Evolutionary conservation across 257 asterid species (phyloP), one percentile per base, ranked within the genome.

Genomic region (Cruciata laevipes): DNA sequence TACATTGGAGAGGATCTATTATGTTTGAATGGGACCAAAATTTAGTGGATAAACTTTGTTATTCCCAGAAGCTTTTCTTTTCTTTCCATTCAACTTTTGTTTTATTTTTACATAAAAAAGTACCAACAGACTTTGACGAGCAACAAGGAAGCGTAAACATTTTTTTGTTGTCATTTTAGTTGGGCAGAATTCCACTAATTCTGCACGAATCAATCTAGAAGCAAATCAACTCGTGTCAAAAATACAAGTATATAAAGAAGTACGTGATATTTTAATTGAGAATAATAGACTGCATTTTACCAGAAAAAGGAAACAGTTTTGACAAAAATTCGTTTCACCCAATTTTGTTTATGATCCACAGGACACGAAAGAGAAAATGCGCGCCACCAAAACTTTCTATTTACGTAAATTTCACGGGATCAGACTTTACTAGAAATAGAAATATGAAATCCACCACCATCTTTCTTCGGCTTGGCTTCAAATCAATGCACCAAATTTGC

Each of bases 111-210:
- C 14, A 58, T 12, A 3, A 11, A 25, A 58, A 58, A 25, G 63
- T 58, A 9, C 13, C 12, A 18, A 24, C 33, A 24, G 18, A 58
- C 35, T 58, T 58, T 24, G 7, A 58, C 35, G 11, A 23, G 35
- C 63, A 23, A 56, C 61, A 20, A 56, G 61, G 31, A 56, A 58
- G 18, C 63, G 32, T 58, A 58, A 37, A 25, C 33, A 24, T 13
- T 7, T 20, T 20, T 23, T 10, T 9, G 35, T 11, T 25, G 11
- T 58, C 33, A 23, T 58, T 10, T 24, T 25, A 58, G 63, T 58
- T 58, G 33, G 63, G 63, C 25, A 30, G 33, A 35, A 58, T 58
- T 25, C 63, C 63, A 58, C 63, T 58, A 58, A 24, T 58, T 58
- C 12, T 10, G 21, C 63, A 56, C 61, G 61, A 56, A 56, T 56